Base-by-base conservation (phyloP, 2,329 filamentous ascomycete species). In the Cercospora zeae-maydis region DNA sequence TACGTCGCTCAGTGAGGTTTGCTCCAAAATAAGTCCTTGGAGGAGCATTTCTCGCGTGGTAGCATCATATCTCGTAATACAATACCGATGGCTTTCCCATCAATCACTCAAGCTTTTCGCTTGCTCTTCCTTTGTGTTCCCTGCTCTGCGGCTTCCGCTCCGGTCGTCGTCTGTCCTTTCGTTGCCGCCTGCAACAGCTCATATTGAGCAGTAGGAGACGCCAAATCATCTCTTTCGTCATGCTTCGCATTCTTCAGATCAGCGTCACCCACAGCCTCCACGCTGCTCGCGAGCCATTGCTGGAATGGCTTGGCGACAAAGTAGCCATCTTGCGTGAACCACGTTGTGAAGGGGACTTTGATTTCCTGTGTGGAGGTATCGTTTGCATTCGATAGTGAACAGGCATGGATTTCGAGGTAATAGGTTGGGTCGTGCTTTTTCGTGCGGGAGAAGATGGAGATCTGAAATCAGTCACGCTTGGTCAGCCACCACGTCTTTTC, bases 391-490 rank as follows among this genome's bases (percentile, higher is more conserved):
- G 70, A 62, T 8, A 67, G 65, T 14, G 63, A 61, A 1, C 66
- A 61, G 11, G 65, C 58, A 4, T 81, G 83, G 57, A 96, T 82
- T 47, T 83, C 86, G 64, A 96, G 79, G 72, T 90, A 84, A 81
- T 99, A 99, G 49, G 87, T 84, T 0, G 92, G 91, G 39, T 88
- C 84, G 77, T 93, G 86, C 76, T 97, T 97, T 73, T 89, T 88
- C 0, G 86, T 87, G 1, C 83, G 85, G 39, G 88, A 91, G 1
- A 84, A 81, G 69, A 98, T 87, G 14, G 85, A 84, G 73, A 97
- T 84, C 88, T 95, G 10, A n/a, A 16, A 6, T 24, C 42, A 34
- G n/a, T 16, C 27, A 33, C 27, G 9, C 19, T n/a, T 16, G 8
- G 30, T 58, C 14, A 59, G 54, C 45, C 19, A 33, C 33, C 10